These are phyloP conservation scores for Ceratobasidium sp. DNA, from an alignment of 1,284 basidiomycete genomes.

Conservation along the genomic window DNA sequence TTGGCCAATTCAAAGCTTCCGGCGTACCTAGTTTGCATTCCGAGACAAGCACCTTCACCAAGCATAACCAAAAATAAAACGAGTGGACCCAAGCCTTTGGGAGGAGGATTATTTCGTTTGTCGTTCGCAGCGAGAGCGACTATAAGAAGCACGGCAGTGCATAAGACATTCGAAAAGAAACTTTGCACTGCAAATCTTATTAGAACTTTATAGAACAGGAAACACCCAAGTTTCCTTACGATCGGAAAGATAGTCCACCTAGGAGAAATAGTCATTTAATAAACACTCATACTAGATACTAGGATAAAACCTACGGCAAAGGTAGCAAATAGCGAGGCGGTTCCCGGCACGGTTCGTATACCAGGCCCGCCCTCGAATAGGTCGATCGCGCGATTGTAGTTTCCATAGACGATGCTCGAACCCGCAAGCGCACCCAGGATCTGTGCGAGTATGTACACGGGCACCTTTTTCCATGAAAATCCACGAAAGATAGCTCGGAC, in stretches of 20 bases:
- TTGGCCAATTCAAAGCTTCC: conserved; percentile 31
- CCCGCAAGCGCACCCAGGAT: conserved; percentile 72
- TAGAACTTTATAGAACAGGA: conserved; percentile 62
- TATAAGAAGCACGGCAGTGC: conserved; percentile 62
- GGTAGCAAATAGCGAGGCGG: conserved; percentile 73
- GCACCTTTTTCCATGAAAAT: conserved; percentile 82
- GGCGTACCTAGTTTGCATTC: conserved; percentile 59
- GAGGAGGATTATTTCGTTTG: conserved; percentile 56
- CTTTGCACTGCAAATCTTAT: conserved; percentile 44
- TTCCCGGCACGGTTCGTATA: conserved; percentile 67
- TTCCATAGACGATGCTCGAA: conserved; percentile 71
- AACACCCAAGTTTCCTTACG: neutral
- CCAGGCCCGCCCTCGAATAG: conserved; percentile 66
- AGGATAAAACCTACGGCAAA: conserved; percentile 60
- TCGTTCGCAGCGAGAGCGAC: conserved; percentile 56
- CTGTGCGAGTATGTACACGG: conserved; percentile 73
- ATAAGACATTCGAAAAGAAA: conserved; percentile 56
- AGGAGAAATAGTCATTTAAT: neutral
- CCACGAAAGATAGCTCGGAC: conserved; percentile 69
- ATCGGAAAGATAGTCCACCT: conserved; percentile 42
- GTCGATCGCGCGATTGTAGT: conserved; percentile 78
- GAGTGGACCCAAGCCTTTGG: conserved; percentile 60
- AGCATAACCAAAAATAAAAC: conserved; percentile 62
- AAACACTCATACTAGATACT: neutral
- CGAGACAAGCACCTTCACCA: conserved; percentile 61